Evolutionary conservation across 345 rosid genomes (phyloP).

Genomic region (Murraya paniculata): DNA sequence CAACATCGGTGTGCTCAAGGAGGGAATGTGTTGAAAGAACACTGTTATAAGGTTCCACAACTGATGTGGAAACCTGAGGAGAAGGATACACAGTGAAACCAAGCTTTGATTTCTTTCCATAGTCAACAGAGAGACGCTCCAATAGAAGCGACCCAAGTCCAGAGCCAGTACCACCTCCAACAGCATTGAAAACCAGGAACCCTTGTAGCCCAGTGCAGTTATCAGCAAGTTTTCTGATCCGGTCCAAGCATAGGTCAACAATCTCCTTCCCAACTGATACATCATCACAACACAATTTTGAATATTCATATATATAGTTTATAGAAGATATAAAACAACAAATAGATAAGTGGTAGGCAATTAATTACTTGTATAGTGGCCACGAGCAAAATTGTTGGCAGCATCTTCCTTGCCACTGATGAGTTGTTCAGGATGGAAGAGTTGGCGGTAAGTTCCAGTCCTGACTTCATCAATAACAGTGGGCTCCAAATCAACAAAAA

Average conservation of each 20-base stretch:
- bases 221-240: conserved; percentile 56
- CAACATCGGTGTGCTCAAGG: conserved; percentile 60
- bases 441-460: no score
- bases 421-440: no score
- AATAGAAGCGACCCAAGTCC: conserved; percentile 57
- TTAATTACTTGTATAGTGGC: conserved; percentile 48
- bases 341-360: neutral
- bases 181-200: conserved; percentile 59
- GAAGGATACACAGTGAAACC: conserved; percentile 60
- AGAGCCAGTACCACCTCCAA: conserved; percentile 64
- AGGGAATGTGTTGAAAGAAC: conserved; percentile 59
- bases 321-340: neutral
- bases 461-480: conserved; percentile 53
- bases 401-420: conserved; percentile 54
- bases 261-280: conserved; percentile 51
- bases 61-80: conserved; percentile 61
- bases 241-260: conserved; percentile 57
- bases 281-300: neutral
- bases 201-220: conserved; percentile 66
- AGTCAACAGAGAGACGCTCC: conserved; percentile 63
- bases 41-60: conserved; percentile 57
- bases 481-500: conserved; percentile 57
- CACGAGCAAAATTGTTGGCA: conserved; percentile 60
- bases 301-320: neutral
- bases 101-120: conserved; percentile 56